Percentiles rank a stretch among this genome's conserved stretches.
Evolutionary conservation across 768 basidiomycete genomes (phyloP).

Genomic region (Tulasnella sp.): DNA sequence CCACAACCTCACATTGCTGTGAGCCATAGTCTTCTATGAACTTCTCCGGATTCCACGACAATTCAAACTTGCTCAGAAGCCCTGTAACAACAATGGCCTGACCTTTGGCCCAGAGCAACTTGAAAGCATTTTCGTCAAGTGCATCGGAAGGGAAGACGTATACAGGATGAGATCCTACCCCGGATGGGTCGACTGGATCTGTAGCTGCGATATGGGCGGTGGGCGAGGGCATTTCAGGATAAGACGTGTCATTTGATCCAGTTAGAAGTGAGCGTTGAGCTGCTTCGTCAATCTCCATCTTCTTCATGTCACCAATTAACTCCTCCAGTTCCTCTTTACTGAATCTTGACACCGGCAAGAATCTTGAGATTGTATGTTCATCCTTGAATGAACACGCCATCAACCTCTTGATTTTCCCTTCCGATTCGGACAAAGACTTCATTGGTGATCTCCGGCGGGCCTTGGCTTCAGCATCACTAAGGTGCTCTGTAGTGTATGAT

Average conservation of each 20-base stretch:
- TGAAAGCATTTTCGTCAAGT: slow-evolving; percentile 49
- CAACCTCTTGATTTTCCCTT: slow-evolving; percentile 27
- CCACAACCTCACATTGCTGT: slow-evolving; percentile 56
- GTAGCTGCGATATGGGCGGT: background rate
- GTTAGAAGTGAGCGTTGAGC: background rate
- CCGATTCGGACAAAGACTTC: slow-evolving; percentile 57
- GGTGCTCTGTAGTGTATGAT: slow-evolving; percentile 39
- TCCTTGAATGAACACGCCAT: slow-evolving; percentile 24
- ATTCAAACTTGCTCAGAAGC: slow-evolving; percentile 45
- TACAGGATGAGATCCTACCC: slow-evolving; percentile 37
- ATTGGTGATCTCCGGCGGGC: slow-evolving; percentile 40
- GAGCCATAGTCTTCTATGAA: slow-evolving; percentile 57
- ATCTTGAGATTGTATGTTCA: slow-evolving; percentile 53
- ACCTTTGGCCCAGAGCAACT: slow-evolving; percentile 56
- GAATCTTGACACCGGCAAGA: slow-evolving; percentile 74
- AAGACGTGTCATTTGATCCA: background rate
- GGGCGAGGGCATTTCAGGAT: background rate
- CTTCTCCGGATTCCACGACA: slow-evolving; percentile 72
- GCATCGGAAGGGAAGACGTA: slow-evolving; percentile 35
- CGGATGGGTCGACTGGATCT: slow-evolving; percentile 22
- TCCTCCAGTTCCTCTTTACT: slow-evolving; percentile 45
- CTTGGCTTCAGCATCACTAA: slow-evolving; percentile 44
- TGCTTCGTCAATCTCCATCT: slow-evolving; percentile 28
- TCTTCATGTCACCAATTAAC: slow-evolving; percentile 59
- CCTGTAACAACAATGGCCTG: slow-evolving; percentile 67